A percentile compares a stretch with the other conserved stretches of the same genome.
These are phyloP conservation scores for Candida montana DNA, from an alignment of 805 yeast species.

Conservation along the genomic window DNA sequence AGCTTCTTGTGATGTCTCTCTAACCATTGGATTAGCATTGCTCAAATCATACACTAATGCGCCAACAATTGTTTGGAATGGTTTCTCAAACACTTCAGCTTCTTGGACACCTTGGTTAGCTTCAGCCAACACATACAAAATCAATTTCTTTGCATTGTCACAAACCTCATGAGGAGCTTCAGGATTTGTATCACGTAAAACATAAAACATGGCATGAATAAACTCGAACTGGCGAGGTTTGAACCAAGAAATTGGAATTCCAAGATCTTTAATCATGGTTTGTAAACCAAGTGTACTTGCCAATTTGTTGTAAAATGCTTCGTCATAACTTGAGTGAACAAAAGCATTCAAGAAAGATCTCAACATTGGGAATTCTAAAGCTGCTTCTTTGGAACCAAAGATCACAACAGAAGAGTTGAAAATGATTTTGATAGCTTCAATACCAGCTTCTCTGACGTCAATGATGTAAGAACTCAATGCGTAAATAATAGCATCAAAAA, in stretches of 20 bases:
- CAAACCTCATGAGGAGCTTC: conserved; percentile 83
- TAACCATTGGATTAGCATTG: conserved; percentile 76
- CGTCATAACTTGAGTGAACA: conserved; percentile 89
- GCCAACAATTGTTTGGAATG: conserved; percentile 78
- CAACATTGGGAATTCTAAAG: conserved; percentile 68
- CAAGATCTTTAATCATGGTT: conserved; percentile 63
- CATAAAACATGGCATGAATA: conserved; percentile 81
- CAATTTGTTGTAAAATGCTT: conserved; percentile 74
- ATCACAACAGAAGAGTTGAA: conserved; percentile 56
- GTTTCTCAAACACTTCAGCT: conserved; percentile 58
- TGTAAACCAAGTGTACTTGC: conserved; percentile 87
- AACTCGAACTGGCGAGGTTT: conserved; percentile 76
- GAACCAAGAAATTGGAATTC: conserved; percentile 68
- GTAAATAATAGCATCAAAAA: conserved; percentile 69
- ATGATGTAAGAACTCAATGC: conserved; percentile 75
- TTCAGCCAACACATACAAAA: conserved; percentile 54
- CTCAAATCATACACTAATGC: conserved; percentile 89
- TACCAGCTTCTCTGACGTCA: conserved; percentile 67
- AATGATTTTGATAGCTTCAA: conserved; percentile 56
- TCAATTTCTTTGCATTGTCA: conserved; percentile 62
- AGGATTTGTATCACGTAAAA: conserved; percentile 80
- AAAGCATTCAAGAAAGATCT: conserved; percentile 74
- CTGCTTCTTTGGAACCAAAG: conserved; percentile 62
- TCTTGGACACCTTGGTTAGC: conserved; percentile 62
- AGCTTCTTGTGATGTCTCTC: conserved; percentile 75